These are phyloP conservation scores for Leucogyrophana mollusca DNA, from an alignment of 768 basidiomycete species.

Conservation along the genomic window DNA sequence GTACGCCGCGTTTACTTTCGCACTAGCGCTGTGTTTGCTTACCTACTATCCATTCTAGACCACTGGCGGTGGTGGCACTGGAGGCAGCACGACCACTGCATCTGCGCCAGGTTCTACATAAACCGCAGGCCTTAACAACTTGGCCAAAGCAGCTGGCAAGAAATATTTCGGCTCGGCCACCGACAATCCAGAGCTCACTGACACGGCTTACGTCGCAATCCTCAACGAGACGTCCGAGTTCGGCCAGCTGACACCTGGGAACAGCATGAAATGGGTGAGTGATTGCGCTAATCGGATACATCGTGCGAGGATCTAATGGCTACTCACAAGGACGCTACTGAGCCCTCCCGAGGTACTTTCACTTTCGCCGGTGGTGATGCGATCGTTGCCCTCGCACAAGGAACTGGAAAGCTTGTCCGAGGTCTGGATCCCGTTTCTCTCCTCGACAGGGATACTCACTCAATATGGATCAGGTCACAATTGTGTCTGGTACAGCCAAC, in stretches of 20 bases:
- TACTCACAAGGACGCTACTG: slow-evolving; percentile 1
- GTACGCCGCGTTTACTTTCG: slow-evolving; percentile 1
- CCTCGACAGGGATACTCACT: no score
- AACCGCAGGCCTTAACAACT: slow-evolving; percentile 28
- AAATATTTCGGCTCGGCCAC: slow-evolving; percentile 49
- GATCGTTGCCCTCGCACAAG: slow-evolving; percentile 16
- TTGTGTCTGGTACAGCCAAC: slow-evolving; percentile 44
- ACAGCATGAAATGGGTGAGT: slow-evolving; percentile 46
- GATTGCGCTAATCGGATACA: no score
- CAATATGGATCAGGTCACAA: slow-evolving; percentile 25
- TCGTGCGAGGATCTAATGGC: no score
- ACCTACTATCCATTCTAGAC: not conserved
- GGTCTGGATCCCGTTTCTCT: no score
- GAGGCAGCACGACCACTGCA: slow-evolving; percentile 5
- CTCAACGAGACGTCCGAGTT: slow-evolving; percentile 36
- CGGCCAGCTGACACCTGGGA: slow-evolving; percentile 44
- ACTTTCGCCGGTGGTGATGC: slow-evolving; percentile 19
- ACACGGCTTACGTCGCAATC: slow-evolving; percentile 36
- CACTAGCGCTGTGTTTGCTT: not conserved
- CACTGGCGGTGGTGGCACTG: not conserved
- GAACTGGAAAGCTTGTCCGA: slow-evolving; percentile 14
- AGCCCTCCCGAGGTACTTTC: slow-evolving; percentile 22
- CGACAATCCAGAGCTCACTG: slow-evolving; percentile 43
- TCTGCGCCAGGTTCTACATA: slow-evolving; percentile 34
- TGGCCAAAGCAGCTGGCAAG: slow-evolving; percentile 40